Evolutionary conservation across 2,329 filamentous ascomycete species (phyloP).

Genomic region (Canariomyces notabilis): DNA sequence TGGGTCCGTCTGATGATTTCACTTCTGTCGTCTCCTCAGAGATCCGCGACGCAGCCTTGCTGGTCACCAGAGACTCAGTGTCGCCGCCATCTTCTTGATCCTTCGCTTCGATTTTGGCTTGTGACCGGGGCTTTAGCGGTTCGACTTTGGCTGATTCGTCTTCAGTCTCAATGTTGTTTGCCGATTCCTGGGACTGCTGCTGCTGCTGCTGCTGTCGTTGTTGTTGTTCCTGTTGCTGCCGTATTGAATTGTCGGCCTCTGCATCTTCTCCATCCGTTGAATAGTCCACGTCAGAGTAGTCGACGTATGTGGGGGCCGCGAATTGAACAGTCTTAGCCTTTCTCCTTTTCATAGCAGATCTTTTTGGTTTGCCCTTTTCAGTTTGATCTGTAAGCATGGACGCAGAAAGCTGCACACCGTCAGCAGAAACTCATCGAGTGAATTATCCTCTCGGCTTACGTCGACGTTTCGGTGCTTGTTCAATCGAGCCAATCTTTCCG

Average conservation of each 20-base stretch:
- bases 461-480: slow-evolving; percentile 99
- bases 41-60: slow-evolving; percentile 35
- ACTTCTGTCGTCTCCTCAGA: slow-evolving; percentile 65
- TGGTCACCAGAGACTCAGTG: slow-evolving; percentile 23
- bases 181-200: slow-evolving; percentile 27
- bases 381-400: slow-evolving; percentile 59
- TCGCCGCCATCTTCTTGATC: slow-evolving; percentile 34
- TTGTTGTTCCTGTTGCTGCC: slow-evolving; percentile 31
- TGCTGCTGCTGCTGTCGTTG: slow-evolving; percentile 25
- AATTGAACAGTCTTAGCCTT: slow-evolving; percentile 87
- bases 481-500: slow-evolving; percentile 82
- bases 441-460: slow-evolving; percentile 48
- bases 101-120: slow-evolving; percentile 32
- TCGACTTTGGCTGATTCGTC: slow-evolving; percentile 54
- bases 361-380: slow-evolving; percentile 77
- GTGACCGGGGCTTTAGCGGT: slow-evolving; percentile 45
- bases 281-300: slow-evolving; percentile 82
- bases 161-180: slow-evolving; percentile 32
- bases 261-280: slow-evolving; percentile 70
- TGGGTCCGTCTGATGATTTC: slow-evolving; percentile 45
- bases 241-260: slow-evolving; percentile 34
- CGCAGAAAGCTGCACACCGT: slow-evolving; percentile 49
- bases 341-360: slow-evolving; percentile 74
- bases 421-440: slow-evolving; percentile 17
- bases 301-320: slow-evolving; percentile 76